Evolutionary conservation across 2,329 filamentous ascomycete genomes (phyloP).

Genomic region (Diplodia corticola): DNA sequence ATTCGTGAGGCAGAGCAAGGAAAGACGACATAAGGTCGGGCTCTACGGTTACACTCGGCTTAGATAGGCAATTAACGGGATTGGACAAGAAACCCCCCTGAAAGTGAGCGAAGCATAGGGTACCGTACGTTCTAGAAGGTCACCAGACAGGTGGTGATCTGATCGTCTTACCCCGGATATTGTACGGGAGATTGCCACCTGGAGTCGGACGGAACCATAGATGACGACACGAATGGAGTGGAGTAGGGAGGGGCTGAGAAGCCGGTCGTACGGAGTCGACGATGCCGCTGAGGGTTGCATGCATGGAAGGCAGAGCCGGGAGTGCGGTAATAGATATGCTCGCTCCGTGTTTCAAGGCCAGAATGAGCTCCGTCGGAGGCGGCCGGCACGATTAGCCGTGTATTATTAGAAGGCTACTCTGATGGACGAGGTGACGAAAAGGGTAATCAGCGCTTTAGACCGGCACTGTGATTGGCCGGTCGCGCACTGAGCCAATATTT

Average conservation of each 20-base stretch:
- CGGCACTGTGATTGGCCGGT: neutral
- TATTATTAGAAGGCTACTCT: neutral
- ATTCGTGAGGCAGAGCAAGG: neutral
- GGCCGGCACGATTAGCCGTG: neutral
- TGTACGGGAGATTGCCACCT: conserved; percentile 16
- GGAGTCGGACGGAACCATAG: neutral
- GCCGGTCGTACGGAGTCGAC: neutral
- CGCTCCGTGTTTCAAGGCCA: neutral
- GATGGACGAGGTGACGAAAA: neutral
- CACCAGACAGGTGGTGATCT: conserved; percentile 13
- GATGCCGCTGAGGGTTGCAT: conserved; percentile 1
- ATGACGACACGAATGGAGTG: conserved; percentile 11
- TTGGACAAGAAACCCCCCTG: neutral
- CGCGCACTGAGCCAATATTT: conserved; percentile 10
- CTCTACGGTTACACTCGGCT: conserved; percentile 5
- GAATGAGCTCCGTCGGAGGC: neutral
- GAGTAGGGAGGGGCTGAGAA: neutral
- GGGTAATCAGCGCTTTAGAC: neutral
- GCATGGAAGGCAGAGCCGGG: neutral
- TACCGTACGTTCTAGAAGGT: neutral
- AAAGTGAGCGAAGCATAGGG: neutral
- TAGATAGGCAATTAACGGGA: neutral
- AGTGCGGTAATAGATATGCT: neutral
- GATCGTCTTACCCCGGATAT: conserved; percentile 10
- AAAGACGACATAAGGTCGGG: neutral